These are phyloP conservation scores for Picochlorum sp. DNA, from an alignment of 139 green algal genomes.

Conservation along the genomic window DNA sequence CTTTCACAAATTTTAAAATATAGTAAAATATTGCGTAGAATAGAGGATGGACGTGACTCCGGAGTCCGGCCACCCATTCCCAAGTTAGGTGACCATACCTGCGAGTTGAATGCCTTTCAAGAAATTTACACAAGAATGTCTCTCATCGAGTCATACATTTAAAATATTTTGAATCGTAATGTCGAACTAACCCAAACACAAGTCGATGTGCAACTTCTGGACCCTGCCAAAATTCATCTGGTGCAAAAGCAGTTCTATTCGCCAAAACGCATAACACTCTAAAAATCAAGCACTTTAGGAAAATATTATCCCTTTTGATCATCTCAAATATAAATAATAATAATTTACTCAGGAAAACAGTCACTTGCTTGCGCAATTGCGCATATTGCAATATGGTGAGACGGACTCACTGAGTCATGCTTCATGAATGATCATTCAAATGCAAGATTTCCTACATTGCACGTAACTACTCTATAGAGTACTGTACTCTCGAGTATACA, in stretches of 20 bases:
- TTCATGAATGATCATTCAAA: no score
- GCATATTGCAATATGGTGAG: no score
- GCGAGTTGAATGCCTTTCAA: background rate
- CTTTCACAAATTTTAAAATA: background rate
- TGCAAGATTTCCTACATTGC: no score
- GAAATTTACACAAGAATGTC: background rate
- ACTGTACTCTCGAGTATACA: no score
- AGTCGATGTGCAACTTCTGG: slow-evolving; percentile 52
- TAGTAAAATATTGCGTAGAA: slow-evolving; percentile 48
- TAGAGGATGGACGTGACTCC: slow-evolving; percentile 44
- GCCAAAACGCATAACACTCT: slow-evolving; percentile 21
- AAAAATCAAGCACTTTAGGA: slow-evolving; percentile 7
- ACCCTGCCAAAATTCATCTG: slow-evolving; percentile 68
- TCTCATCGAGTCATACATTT: background rate
- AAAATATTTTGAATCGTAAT: background rate
- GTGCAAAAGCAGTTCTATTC: slow-evolving; percentile 51
- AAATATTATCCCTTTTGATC: background rate
- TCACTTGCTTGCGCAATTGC: no score
- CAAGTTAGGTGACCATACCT: slow-evolving; percentile 63
- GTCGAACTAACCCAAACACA: slow-evolving; percentile 40
- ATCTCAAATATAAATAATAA: background rate
- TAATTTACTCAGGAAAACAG: no score
- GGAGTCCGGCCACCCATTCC: slow-evolving; percentile 51
- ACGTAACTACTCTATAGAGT: no score
- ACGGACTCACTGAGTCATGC: no score